A percentile compares a stretch with the other conserved stretches of the same genome.
phyloP scores from a whole-genome alignment of 306 rosid genomes.

The Pterocarpus macrocarpus region DNA sequence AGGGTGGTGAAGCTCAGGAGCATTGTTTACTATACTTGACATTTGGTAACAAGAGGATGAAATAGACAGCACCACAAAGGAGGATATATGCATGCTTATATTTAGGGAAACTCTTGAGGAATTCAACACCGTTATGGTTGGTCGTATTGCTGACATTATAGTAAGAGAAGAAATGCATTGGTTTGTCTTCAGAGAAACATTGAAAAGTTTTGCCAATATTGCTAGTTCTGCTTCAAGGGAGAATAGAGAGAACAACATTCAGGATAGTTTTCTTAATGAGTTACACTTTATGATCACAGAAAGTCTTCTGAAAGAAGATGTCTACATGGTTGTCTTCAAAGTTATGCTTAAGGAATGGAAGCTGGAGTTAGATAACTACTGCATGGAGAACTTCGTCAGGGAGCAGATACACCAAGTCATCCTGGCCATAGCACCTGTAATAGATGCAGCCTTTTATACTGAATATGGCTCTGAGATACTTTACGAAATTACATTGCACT shows the following conservation, averaged over 20 bases:
- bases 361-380: conserved; percentile 44
- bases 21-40: conserved; percentile 14
- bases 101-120: conserved; percentile 50
- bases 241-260: conserved; percentile 29
- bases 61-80: conserved; percentile 49
- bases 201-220: conserved; percentile 40
- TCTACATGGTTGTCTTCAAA: conserved; percentile 53
- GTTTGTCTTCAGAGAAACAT: conserved; percentile 54
- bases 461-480: no score
- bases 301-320: conserved; percentile 56
- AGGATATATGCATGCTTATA: conserved; percentile 53
- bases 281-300: conserved; percentile 28
- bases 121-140: conserved; percentile 51
- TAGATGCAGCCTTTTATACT: conserved; percentile 34
- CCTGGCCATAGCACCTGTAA: conserved; percentile 48
- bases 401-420: conserved; percentile 58
- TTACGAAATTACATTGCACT: no score
- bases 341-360: conserved; percentile 62
- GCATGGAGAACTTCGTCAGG: conserved; percentile 49
- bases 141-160: conserved; percentile 33
- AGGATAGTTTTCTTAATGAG: conserved; percentile 14
- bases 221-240: conserved; percentile 36
- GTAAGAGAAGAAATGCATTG: conserved; percentile 51
- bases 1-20: conserved; percentile 23
- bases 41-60: conserved; percentile 28